A percentile compares a stretch with the other conserved stretches of the same genome.
Evolutionary conservation across 2,329 filamentous ascomycete species (phyloP).

Genomic region (Scytalidium lignicola): DNA sequence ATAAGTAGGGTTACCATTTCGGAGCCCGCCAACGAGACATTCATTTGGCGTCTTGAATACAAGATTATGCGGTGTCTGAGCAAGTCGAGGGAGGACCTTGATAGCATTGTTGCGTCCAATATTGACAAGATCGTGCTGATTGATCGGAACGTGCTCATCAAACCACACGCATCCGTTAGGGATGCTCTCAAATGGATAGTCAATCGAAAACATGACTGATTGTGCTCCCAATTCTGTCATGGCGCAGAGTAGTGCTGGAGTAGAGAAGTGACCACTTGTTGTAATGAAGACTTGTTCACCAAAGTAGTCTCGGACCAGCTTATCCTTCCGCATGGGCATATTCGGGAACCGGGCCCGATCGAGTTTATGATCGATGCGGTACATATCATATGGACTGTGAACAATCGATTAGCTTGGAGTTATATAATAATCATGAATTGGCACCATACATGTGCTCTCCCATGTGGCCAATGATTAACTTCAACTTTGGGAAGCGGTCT

Average conservation of each 20-base stretch:
- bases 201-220: conserved; percentile 43
- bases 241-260: conserved; percentile 43
- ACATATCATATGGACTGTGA: conserved; percentile 36
- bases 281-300: conserved; percentile 49
- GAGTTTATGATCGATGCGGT: conserved; percentile 47
- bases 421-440: background rate
- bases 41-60: background rate
- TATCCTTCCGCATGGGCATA: conserved; percentile 39
- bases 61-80: background rate
- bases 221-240: conserved; percentile 42
- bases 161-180: conserved; percentile 27
- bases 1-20: background rate
- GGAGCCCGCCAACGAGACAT: background rate
- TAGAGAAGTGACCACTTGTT: conserved; percentile 49
- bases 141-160: background rate
- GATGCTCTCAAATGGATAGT: conserved; percentile 45
- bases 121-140: background rate
- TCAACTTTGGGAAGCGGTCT: conserved; percentile 37
- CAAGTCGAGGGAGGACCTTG: background rate
- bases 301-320: conserved; percentile 41
- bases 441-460: conserved; percentile 34
- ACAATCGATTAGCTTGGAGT: too few species aligned
- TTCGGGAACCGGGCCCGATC: conserved; percentile 24
- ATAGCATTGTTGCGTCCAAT: background rate
- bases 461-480: conserved; percentile 40